Base-by-base conservation (phyloP, 257 asterid genomes). In the Penstemon newberryi region DNA sequence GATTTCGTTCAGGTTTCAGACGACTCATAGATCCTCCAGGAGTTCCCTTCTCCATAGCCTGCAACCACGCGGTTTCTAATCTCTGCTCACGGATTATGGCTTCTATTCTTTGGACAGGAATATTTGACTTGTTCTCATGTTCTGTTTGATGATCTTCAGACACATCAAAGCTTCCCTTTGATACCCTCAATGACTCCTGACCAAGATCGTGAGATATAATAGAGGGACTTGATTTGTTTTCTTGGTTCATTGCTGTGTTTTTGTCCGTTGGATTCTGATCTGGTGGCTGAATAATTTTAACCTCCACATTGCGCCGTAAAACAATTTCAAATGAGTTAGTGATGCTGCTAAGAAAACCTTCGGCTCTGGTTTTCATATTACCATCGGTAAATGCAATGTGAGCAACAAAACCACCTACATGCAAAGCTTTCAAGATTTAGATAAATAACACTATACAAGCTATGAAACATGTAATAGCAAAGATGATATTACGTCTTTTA, bases 61-160 rank as follows among this genome's bases (percentile, higher is more conserved):
- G 98, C 75, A 91, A 75, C 98, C 97, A 85, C 1, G 99, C 95
- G 49, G 98, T 86, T 84, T 94, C 99, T 52, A 89, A 50, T 69
- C 90, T 82, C 79, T 89, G 99, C 72, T 91, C 96, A 8, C 75
- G 91, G 71, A 89, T 89, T 40, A 91, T 89, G 68, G 97, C 87
- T 63, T 89, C 96, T 18, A 87, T 84, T 73, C 97, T 89, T 80
- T 83, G 89, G 46, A 71, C 83, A 0, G 93, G 97, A 65, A 75
- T 66, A 47, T 78, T 81, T 4, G 86, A 58, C 70, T 73, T 82
- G 63, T 81, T 67, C 67, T 81, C 89, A 65, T 79, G 33, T 25
- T 70, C 79, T 37, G 39, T 63, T 64, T 68, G 82, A 66, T 66
- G 69, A 47, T 67, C 33, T 25, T 25, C 33, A 25, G 33, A 25